phyloP scores from a whole-genome alignment of 305 asterid genomes.

The Fraxinus sp. region DNA sequence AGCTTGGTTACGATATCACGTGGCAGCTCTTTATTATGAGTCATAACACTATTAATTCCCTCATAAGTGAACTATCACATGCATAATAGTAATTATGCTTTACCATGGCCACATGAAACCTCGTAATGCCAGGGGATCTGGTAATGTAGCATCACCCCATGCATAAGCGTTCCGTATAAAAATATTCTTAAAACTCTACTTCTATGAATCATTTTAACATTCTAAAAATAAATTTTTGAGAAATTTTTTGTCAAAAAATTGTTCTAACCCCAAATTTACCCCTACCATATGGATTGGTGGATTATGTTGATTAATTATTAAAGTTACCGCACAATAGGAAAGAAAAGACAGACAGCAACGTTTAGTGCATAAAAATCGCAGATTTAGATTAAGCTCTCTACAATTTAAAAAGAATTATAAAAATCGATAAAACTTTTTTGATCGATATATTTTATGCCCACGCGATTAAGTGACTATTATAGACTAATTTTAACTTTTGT shows the following conservation, averaged over 20 bases:
- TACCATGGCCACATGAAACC: too few relatives aligned
- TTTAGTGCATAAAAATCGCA: neutral
- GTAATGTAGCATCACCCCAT: too few relatives aligned
- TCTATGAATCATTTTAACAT: neutral
- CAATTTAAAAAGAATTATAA: too few relatives aligned
- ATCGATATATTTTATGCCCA: neutral
- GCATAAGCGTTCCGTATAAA: neutral
- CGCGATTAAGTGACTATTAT: neutral
- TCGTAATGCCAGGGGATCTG: too few relatives aligned
- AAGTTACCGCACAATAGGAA: neutral
- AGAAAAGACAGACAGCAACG: neutral
- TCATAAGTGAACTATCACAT: neutral
- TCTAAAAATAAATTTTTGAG: neutral
- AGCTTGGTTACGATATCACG: too few relatives aligned
- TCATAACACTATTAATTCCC: neutral
- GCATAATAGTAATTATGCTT: too few relatives aligned
- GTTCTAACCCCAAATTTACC: neutral
- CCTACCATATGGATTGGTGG: neutral
- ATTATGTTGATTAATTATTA: neutral
- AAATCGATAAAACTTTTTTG: too few relatives aligned
- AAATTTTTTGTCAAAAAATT: too few relatives aligned
- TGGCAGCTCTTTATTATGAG: too few relatives aligned
- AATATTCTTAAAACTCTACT: too few relatives aligned
- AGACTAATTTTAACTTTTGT: too few relatives aligned
- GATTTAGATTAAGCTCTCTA: neutral